phyloP scores from a whole-genome alignment of 352 stramenopile genomes.

The Pythium guiyangense region DNA sequence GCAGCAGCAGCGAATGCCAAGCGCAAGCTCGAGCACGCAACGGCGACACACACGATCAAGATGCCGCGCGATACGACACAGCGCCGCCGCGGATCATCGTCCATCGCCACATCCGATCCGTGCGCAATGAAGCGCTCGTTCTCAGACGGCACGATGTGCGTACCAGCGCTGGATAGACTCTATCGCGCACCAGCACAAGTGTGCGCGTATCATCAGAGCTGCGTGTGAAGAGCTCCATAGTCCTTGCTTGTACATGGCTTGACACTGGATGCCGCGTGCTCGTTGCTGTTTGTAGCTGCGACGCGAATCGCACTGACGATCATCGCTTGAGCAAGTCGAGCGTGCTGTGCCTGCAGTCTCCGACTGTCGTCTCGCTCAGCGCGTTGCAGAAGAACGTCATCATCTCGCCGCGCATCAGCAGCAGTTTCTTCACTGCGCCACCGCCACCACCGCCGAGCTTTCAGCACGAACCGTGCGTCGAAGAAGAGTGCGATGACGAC shows the following conservation, averaged over 20 bases:
- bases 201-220: no score
- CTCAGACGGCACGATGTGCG: slow-evolving; percentile 76
- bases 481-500: slow-evolving; percentile 2
- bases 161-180: background rate
- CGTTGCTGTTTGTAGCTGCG: background rate
- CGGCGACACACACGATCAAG: slow-evolving; percentile 9
- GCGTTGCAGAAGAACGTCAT: slow-evolving; percentile 15
- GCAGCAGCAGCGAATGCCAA: slow-evolving; percentile 41
- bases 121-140: slow-evolving; percentile 48
- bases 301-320: background rate
- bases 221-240: no score
- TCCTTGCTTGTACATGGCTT: background rate
- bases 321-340: background rate
- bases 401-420: slow-evolving; percentile 21
- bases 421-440: background rate
- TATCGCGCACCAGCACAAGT: no score
- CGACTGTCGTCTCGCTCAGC: slow-evolving; percentile 12
- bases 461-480: slow-evolving; percentile 12
- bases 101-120: slow-evolving; percentile 13
- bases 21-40: slow-evolving; percentile 49
- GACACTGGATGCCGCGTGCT: background rate
- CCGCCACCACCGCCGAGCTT: slow-evolving; percentile 16
- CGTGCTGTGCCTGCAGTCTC: slow-evolving; percentile 25
- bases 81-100: slow-evolving; percentile 35
- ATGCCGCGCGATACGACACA: slow-evolving; percentile 15